Conservation (phyloP, 140 eudicot species). For the Stevia rebaudiana region DNA sequence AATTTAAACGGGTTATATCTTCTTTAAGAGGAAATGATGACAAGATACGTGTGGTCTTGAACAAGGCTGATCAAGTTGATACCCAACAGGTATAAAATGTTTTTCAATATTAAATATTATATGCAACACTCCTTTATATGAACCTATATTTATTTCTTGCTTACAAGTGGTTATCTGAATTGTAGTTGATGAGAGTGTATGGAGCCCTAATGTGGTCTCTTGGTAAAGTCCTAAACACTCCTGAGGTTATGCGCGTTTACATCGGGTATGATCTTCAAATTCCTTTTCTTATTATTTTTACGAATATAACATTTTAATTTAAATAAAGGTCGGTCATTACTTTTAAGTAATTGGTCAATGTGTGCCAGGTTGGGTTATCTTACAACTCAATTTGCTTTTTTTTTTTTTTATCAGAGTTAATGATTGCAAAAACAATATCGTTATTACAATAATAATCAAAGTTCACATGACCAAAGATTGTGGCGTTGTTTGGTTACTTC, state of each 20-base stretch:
- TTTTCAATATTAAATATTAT: background rate
- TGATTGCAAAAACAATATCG: background rate
- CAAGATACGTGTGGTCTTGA: slow-evolving; percentile 90
- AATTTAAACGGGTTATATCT: slow-evolving; percentile 84
- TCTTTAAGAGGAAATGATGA: slow-evolving; percentile 95
- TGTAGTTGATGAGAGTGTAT: slow-evolving; percentile 92
- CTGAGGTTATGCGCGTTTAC: slow-evolving; percentile 92
- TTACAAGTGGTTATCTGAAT: slow-evolving; percentile 6
- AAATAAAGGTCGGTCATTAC: background rate
- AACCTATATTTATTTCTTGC: background rate
- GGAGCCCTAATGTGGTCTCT: slow-evolving; percentile 99
- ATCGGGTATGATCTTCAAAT: slow-evolving; percentile 58
- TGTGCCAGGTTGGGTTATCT: background rate
- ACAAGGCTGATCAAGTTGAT: slow-evolving; percentile 98
- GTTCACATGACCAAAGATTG: background rate
- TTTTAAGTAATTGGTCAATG: background rate
- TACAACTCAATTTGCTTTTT: background rate
- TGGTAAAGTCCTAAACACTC: slow-evolving; percentile 92
- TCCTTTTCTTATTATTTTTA: slow-evolving; percentile 7
- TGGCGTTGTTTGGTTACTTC: background rate
- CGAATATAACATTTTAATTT: background rate
- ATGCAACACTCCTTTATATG: background rate
- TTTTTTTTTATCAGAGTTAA: background rate
- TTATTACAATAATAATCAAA: background rate
- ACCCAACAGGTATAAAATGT: slow-evolving; percentile 70